A percentile compares a stretch with the other conserved stretches of the same genome.
Evolutionary conservation across 176 grass and related monocot genomes (phyloP).

Genomic region (Eragrostis nindensis): DNA sequence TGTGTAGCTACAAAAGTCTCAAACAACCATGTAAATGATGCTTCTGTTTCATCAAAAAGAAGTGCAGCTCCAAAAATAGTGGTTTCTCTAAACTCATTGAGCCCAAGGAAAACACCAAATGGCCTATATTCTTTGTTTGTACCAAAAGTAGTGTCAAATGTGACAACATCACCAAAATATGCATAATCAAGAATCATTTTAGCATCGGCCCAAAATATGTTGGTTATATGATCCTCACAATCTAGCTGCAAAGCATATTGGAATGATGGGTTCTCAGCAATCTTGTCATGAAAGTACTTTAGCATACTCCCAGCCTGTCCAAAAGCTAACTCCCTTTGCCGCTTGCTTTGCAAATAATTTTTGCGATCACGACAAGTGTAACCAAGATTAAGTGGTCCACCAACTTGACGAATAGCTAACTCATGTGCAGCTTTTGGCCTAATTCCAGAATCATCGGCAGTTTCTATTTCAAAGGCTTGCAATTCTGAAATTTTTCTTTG

Average conservation of each 20-base stretch:
- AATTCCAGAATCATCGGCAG: too few species aligned
- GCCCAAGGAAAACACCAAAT: too few species aligned
- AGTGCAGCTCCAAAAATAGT: too few species aligned
- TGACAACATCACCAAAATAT: constrained; percentile 1
- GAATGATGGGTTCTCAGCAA: too few species aligned
- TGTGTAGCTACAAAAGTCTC: constrained; percentile 44
- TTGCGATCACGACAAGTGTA: not conserved
- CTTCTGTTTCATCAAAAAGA: not conserved
- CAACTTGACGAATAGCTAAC: too few species aligned
- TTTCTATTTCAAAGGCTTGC: too few species aligned
- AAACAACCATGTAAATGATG: constrained; percentile 28
- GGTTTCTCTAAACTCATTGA: too few species aligned
- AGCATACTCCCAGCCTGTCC: too few species aligned
- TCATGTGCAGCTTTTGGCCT: too few species aligned
- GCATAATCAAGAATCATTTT: not conserved
- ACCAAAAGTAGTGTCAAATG: not conserved
- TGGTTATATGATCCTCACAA: not conserved
- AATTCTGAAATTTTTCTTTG: too few species aligned
- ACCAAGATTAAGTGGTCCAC: not conserved
- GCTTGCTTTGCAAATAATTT: not conserved
- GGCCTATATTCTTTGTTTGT: not conserved
- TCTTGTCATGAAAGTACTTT: too few species aligned
- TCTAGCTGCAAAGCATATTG: too few species aligned
- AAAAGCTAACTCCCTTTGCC: not conserved
- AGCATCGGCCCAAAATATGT: not conserved